Base-by-base conservation (phyloP, 768 basidiomycete species). In the Tulasnella sp. region DNA sequence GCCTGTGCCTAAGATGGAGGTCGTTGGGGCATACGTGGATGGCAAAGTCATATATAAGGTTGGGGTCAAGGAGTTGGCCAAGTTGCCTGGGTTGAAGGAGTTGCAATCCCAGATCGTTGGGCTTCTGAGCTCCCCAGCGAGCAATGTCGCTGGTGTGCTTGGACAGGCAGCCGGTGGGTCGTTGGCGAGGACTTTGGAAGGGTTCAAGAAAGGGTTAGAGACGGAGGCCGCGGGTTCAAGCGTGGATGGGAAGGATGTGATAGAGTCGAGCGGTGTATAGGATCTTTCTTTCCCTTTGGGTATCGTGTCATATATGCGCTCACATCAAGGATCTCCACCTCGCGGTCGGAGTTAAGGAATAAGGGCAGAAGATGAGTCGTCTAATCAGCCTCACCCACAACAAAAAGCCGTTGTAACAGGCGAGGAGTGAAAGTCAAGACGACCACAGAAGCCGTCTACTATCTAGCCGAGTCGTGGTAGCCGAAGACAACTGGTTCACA, bases 131-230 rank as follows among this genome's bases (percentile, higher is more conserved):
- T 19, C 57, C 5, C 57, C 57, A 11, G 44, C 44, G 9, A 24
- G 25, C 1, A 59, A 59, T 44, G 31, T 59, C 22, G 49, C 57
- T 2, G 48, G 49, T 30, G 57, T 59, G 24, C 31, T 59, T 30
- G 34, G 57, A 25, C 24, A 30, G 34, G 54, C 54, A 11, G 54
- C 42, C 24, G 54, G 54, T 27, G 42, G 38, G 25, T 9, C 27
- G 15, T 44, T 56, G 54, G 54, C 54, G 5, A 22, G 38, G 54
- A 56, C 54, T 24, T 56, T 56, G 54, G 54, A 56, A 56, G 54
- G 54, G 19, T 56, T 27, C 27, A 56, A 44, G 45, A 48, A 17
- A 10, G 54, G 54, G 17, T 44, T 56, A 27, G 45, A 48, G 30
- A 43, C 25, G 19, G 54, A 30, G 15, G 21, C 19, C 10, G 54